Conservation (phyloP, 2,329 filamentous ascomycete species). For the Ambrosiella xylebori region DNA sequence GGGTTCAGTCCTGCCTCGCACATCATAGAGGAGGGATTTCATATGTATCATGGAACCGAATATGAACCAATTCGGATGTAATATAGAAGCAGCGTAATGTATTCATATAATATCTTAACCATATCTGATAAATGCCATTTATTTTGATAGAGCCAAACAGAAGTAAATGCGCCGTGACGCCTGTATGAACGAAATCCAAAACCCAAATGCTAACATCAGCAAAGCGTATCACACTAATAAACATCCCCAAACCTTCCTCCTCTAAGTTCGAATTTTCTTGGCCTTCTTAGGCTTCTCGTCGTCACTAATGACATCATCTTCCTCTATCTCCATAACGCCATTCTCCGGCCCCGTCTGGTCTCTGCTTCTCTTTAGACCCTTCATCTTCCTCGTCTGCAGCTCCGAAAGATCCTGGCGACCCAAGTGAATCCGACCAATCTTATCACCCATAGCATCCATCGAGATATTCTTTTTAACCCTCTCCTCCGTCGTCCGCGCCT, state of each 20-base stretch:
- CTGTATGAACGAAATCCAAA: slow-evolving; percentile 9
- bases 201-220: slow-evolving; percentile 8
- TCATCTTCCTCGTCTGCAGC: slow-evolving; percentile 97
- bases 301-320: slow-evolving; percentile 16
- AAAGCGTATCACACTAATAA: background rate
- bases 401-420: slow-evolving; percentile 75
- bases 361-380: slow-evolving; percentile 77
- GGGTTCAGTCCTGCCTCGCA: background rate
- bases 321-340: slow-evolving; percentile 26
- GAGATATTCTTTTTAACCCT: slow-evolving; percentile 91
- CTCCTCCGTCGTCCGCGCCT: slow-evolving; percentile 57
- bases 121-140: background rate
- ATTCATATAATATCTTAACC: no score
- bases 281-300: slow-evolving; percentile 18
- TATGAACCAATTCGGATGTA: no score
- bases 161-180: slow-evolving; percentile 11
- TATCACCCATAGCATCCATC: slow-evolving; percentile 84
- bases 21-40: no score
- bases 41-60: no score
- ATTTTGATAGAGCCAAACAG: slow-evolving; percentile 9
- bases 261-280: slow-evolving; percentile 18
- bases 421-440: slow-evolving; percentile 82
- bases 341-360: slow-evolving; percentile 33
- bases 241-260: background rate
- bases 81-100: no score